Base-by-base conservation (phyloP, 164 flowering plant genomes). In the Umbellularia californica region DNA sequence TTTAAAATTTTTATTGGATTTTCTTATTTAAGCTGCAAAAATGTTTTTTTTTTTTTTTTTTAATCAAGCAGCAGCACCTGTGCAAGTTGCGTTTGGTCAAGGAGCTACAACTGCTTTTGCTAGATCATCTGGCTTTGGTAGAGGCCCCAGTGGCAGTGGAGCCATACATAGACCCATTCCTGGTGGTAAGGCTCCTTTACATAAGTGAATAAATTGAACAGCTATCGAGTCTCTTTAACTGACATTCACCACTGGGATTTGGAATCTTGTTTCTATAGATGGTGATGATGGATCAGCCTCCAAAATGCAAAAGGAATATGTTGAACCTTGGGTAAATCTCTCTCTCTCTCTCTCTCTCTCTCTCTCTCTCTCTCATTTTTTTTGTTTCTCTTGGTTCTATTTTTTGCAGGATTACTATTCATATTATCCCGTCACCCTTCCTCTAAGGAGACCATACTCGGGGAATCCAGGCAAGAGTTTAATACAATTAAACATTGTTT, bases 401-500 rank as follows among this genome's bases (percentile, higher is more conserved):
- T 72, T 60, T 20, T 27, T 50, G 69, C 81, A 82, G 80, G 70
- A 75, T 70, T 72, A 79, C 41, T 58, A 72, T 75, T 70, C 63
- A 28, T 55, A 82, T 69, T 79, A 79, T 75, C 80, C 82, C 33
- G 52, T 67, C 30, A 80, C 83, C 28, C 95, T 90, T 82, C 98
- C 98, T 75, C 65, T 83, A 71, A 88, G 95, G 76, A 81, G 72
- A 81, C 98, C 97, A 15, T 63, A 81, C 72, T 85, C 95, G 50
- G 95, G 96, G 72, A 76, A 89, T 69, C 98, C 96, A 75, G 92
- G 97, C 90, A 84, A 77, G 73, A 12, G 28, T 67, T 14, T 28
- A 1, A 13, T 5, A 24, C 25, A 63, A 9, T 22, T 63, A 15
- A 27, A 27, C 11, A 23, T 63, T 6, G 23, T 9, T 23, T 23